Conservation (phyloP, 1,284 basidiomycete species). For the Omphalotus olearius region DNA sequence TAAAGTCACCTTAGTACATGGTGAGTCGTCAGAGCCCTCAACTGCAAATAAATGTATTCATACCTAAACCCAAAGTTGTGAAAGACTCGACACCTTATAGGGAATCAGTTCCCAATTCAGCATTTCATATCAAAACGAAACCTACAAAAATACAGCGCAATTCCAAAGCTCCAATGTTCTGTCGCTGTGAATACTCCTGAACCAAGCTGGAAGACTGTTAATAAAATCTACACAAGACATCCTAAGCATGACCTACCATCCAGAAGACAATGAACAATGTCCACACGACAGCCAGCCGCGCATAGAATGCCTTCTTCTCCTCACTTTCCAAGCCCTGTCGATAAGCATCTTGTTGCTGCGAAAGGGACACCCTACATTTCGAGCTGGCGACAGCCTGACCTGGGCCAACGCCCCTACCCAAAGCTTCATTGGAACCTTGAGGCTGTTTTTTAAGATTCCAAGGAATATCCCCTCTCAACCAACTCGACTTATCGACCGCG, state of each 20-base stretch:
- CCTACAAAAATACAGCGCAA: conserved; percentile 69
- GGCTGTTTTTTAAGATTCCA: not conserved
- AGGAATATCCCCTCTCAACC: conserved; percentile 8
- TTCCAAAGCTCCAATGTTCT: conserved; percentile 36
- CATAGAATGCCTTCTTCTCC: conserved; percentile 33
- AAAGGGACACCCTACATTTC: not conserved
- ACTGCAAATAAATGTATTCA: conserved; percentile 55
- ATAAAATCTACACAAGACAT: not conserved
- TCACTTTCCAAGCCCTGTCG: conserved; percentile 28
- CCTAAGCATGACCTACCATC: conserved; percentile 27
- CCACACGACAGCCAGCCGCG: conserved; percentile 33
- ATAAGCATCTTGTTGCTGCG: conserved; percentile 25
- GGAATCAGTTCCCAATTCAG: conserved; percentile 6
- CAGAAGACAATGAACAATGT: conserved; percentile 38
- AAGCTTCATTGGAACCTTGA: not conserved
- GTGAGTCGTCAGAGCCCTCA: conserved; percentile 46
- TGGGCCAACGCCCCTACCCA: not conserved
- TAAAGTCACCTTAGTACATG: conserved; percentile 43
- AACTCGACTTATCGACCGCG: conserved; percentile 25
- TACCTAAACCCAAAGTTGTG: conserved; percentile 33
- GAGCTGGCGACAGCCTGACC: not conserved
- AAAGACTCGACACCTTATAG: conserved; percentile 10
- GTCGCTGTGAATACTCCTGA: conserved; percentile 38
- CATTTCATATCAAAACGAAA: no score
- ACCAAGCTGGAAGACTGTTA: conserved; percentile 26